phyloP scores from a whole-genome alignment of 345 rosid species.

The Passiflora organensis region DNA sequence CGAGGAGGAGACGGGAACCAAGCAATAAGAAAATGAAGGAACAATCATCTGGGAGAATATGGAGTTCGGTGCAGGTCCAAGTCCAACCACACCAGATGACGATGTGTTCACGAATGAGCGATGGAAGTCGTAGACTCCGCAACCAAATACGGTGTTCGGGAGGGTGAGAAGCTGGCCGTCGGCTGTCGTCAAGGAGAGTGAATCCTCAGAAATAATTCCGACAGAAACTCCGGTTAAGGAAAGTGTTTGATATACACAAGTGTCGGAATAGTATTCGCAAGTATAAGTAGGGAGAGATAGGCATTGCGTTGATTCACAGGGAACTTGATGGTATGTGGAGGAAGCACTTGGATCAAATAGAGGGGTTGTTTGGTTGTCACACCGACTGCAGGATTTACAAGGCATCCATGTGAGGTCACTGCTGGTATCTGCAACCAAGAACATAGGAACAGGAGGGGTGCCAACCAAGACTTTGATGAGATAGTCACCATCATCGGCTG shows the following conservation, averaged over 20 bases:
- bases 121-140: no score
- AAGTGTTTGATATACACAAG: no score
- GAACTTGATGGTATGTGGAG: conserved; percentile 20
- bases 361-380: conserved; percentile 14
- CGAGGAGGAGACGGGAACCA: no score
- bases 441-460: conserved; percentile 11
- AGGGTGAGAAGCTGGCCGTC: not conserved
- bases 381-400: conserved; percentile 11
- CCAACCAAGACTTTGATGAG: conserved; percentile 16
- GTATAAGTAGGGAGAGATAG: not conserved
- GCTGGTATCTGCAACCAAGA: conserved; percentile 20
- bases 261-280: not conserved
- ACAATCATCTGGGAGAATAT: no score
- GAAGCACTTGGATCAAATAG: conserved; percentile 24
- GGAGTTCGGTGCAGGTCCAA: no score
- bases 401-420: conserved; percentile 28
- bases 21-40: no score
- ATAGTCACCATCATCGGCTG: conserved; percentile 9
- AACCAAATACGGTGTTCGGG: no score
- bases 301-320: conserved; percentile 5
- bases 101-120: no score
- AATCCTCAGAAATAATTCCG: not conserved
- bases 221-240: no score
- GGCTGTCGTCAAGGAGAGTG: not conserved
- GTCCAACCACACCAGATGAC: no score